Base-by-base conservation (phyloP, 2,329 filamentous ascomycete genomes). In the Parastagonospora nodorum region DNA sequence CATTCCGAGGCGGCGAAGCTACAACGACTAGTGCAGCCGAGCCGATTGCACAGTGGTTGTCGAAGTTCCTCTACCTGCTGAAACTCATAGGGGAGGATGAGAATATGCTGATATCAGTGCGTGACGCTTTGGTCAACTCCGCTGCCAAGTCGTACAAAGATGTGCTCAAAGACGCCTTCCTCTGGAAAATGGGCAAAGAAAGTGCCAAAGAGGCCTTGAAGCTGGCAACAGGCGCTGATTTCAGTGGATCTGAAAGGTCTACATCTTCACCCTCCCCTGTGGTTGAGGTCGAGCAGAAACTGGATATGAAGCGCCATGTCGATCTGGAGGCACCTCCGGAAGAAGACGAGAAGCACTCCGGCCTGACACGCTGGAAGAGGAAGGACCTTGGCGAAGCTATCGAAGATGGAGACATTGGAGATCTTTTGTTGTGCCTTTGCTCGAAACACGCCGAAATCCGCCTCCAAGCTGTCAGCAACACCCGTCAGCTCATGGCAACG, bases 311-410 rank as follows among this genome's bases (percentile, higher is more conserved):
- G 8, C 43, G 48, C 28, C 53, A 38, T 2, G 45, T 69, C 3
- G 60, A 71, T 46, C 51, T 78, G n/a, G 63, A 69, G 33, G 48
- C 67, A 5, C 75, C 75, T 8, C 73, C 76, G 1, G 39, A 55
- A 24, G 78, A 80, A 51, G 71, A 76, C 10, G 63, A 75, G 33
- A 76, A 75, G 40, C 78, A 80, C 41, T 67, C 71, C 2, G 77
- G 77, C 14, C 73, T 87, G 11, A 76, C 78, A 50, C 77, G 77
- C 65, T 96, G 90, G 91, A 80, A 83, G 36, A 82, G 84, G 55
- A 93, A 95, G 67, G 87, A 90, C 29, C 78, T 90, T 0, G 88
- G 92, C 37, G 86, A 92, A 64, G 83, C 91, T 1, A 78, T 95
- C 8, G 90, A 94, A 62, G 89, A 94, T 57, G 89, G 88, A 6